Evolutionary conservation across 164 flowering plant genomes (phyloP).

Genomic region (Vitis cinerea): DNA sequence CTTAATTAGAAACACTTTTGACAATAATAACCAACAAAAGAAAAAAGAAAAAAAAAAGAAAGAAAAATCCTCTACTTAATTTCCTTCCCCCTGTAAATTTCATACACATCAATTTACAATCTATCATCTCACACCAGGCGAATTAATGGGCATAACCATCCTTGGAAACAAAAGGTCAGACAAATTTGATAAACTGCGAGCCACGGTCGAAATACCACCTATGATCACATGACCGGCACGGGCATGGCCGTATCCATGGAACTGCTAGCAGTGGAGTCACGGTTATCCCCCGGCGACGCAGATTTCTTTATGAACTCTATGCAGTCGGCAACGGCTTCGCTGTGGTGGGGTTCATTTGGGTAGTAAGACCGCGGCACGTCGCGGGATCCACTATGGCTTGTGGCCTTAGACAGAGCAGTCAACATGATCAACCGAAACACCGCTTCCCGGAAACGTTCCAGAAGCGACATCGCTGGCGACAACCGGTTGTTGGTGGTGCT

Average conservation of each 20-base stretch:
- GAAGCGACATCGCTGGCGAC: slow-evolving; percentile 40
- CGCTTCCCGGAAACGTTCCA: slow-evolving; percentile 61
- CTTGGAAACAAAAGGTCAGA: too few species aligned
- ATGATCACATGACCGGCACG: slow-evolving; percentile 26
- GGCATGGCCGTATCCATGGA: slow-evolving; percentile 13
- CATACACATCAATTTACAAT: neutral
- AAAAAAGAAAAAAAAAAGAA: neutral
- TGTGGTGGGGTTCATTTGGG: slow-evolving; percentile 49
- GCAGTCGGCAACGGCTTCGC: slow-evolving; percentile 80
- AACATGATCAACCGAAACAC: slow-evolving; percentile 67
- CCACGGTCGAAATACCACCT: neutral
- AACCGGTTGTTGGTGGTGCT: slow-evolving; percentile 18
- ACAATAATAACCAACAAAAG: neutral
- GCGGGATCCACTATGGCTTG: neutral
- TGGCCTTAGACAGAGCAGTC: slow-evolving; percentile 44
- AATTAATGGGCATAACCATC: too few species aligned
- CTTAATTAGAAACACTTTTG: too few species aligned
- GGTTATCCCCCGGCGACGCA: slow-evolving; percentile 19
- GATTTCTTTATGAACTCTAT: slow-evolving; percentile 79
- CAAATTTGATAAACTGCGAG: too few species aligned
- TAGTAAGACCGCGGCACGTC: neutral
- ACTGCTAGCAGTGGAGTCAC: slow-evolving; percentile 10
- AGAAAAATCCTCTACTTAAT: neutral
- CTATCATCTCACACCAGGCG: too few species aligned
- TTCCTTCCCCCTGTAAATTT: neutral